phyloP scores from a whole-genome alignment of 2,329 filamentous ascomycete species.

The Beauveria sp. region DNA sequence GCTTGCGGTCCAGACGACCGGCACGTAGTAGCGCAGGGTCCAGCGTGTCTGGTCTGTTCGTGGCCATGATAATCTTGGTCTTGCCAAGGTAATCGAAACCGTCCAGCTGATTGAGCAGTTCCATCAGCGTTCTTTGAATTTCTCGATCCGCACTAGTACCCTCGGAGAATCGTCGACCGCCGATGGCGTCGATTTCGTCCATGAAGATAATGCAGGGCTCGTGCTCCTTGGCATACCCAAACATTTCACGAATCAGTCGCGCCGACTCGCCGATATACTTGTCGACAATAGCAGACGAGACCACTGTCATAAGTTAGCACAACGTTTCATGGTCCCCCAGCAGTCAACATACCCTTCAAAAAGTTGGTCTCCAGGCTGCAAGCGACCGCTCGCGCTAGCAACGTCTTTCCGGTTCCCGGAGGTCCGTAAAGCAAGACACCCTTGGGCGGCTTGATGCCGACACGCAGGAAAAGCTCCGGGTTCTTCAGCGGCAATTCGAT shows the following conservation, averaged over 20 bases:
- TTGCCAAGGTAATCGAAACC: conserved; percentile 99
- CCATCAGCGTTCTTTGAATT: conserved; percentile 97
- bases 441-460: conserved; percentile 98
- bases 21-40: conserved; percentile 89
- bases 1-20: conserved; percentile 91
- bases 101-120: conserved; percentile 95
- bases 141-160: conserved; percentile 96
- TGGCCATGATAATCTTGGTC: conserved; percentile 99
- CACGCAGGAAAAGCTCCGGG: conserved; percentile 90
- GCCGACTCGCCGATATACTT: conserved; percentile 99
- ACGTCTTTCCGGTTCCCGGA: conserved; percentile 92
- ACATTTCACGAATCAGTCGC: conserved; percentile 97
- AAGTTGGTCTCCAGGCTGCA: conserved; percentile 98
- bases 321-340: conserved; percentile 5
- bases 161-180: conserved; percentile 91
- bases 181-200: conserved; percentile 99
- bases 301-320: conserved; percentile 50
- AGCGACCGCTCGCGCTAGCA: conserved; percentile 88
- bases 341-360: conserved; percentile 64
- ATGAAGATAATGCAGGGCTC: conserved; percentile 99
- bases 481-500: conserved; percentile 98
- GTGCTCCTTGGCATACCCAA: conserved; percentile 98
- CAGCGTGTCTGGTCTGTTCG: conserved; percentile 92
- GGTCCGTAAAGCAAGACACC: conserved; percentile 94
- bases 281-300: conserved; percentile 97